Evolutionary conservation across 1,284 basidiomycete species (phyloP), one percentile per base, ranked within the genome.

Genomic region (Inonotus obliquus): DNA sequence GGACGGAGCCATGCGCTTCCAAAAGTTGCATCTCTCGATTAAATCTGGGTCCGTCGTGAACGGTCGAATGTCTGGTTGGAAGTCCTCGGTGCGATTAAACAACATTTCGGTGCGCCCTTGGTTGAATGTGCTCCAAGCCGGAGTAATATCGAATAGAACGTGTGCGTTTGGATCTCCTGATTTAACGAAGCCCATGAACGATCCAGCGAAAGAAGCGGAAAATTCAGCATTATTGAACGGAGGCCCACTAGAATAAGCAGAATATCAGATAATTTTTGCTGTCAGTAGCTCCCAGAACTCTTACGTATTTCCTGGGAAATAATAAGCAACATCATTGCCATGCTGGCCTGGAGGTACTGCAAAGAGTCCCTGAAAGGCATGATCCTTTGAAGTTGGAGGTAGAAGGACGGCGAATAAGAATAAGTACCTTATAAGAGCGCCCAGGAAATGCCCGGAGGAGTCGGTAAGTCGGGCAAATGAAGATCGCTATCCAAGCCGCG

Each of bases 141-240:
- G 72, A 3, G 72, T 74, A 54, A 73, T 70, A 25, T 69, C 71
- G 2, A 67, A 56, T 0, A 66, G 56, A 61, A 69, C 63, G 58
- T 79, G 77, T 25, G 67, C 53, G 56, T 78, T 78, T 1, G 78
- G 76, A 62, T 79, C 68, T 23, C 71, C 66, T 0, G 71, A 67
- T 51, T 73, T 65, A 0, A 66, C 75, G 54, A 79, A 75, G 47
- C 73, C 69, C 17, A 76, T 61, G 70, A 79, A 81, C 0, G 73
- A 71, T 56, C 75, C 71, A 2, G 75, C 67, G 57, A 80, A 80
- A 5, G 77, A 73, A 37, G 72, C 71, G 59, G 70, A 65, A 66
- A 80, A 79, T 7, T 67, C 68, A 7, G 72, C 55, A 65, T 79
- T 77, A 29, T 72, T 66, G 68, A 74, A 78, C 0, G 69, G 49